Evolutionary conservation across 2,329 filamentous ascomycete species (phyloP), one percentile per base, ranked within the genome.

Genomic region (Fusarium dlaminii): DNA sequence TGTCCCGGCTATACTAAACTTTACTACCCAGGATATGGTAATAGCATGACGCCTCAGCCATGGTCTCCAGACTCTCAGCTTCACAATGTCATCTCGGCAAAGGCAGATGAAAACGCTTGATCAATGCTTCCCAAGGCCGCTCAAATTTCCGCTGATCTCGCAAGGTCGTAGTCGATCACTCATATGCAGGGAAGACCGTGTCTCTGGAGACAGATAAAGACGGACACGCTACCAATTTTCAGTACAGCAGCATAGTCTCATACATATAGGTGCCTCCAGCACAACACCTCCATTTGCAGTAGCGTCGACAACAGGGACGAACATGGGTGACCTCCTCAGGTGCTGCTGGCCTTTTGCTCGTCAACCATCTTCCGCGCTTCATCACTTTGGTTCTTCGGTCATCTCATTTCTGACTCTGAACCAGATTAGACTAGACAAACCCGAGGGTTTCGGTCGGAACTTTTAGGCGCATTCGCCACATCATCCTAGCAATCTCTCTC

Each of bases 361-460:
- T 72, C 61, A 70, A 68, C 37, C 40, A 37, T 29, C 42, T 45
- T 42, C 64, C 56, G 27, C 37, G 56, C 57, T 68, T 48, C 68
- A 61, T 65, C 60, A 56, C 63, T 72, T 43, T 52, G 54, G 56
- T 69, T 63, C 40, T 55, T 58, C 34, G 24, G 14, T 68, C 65
- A 46, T 68, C 52, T 54, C 68, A 72, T 61, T 46, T 58, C 59
- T 74, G 46, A 46, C 40, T 66, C 59, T 63, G 57, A 59, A 43
- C 39, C 39, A 60, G 59, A 68, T 65, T 46, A 46, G 65, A 72
- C 49, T 70, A 65, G 54, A 63, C 51, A 64, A 59, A 32, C 60
- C 72, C 68, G 57, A 75, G 59, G 68, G 60, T 75, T 75, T 75
- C 65, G 72, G 72, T 73, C 72, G 69, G 72, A 75, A 72, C 68